phyloP scores from a whole-genome alignment of 495 filamentous ascomycete genomes.

The Neurospora sp. region DNA sequence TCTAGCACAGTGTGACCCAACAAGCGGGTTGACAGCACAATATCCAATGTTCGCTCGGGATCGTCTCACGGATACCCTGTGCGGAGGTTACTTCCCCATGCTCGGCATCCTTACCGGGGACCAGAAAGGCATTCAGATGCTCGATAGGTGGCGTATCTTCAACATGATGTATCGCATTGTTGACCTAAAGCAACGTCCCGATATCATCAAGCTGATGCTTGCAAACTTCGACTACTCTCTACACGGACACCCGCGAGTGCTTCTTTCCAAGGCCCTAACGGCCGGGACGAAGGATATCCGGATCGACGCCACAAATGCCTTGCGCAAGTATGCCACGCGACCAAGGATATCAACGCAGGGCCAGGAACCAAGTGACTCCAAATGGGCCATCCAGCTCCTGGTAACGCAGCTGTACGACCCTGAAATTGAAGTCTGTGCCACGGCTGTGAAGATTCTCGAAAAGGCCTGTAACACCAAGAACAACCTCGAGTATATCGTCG shows the following conservation, averaged over 20 bases:
- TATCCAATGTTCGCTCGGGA: slow-evolving; percentile 80
- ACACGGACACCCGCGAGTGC: slow-evolving; percentile 76
- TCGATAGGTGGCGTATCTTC: slow-evolving; percentile 92
- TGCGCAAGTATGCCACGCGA: slow-evolving; percentile 69
- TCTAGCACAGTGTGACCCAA: slow-evolving; percentile 80
- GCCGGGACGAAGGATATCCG: slow-evolving; percentile 84
- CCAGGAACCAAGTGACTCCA: slow-evolving; percentile 42
- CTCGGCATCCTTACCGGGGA: slow-evolving; percentile 78
- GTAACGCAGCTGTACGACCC: slow-evolving; percentile 98
- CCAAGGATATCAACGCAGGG: slow-evolving; percentile 26
- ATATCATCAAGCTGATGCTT: slow-evolving; percentile 77
- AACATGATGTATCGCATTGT: slow-evolving; percentile 99
- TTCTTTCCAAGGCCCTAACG: slow-evolving; percentile 86
- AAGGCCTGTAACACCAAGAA: slow-evolving; percentile 89
- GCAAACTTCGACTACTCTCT: slow-evolving; percentile 85
- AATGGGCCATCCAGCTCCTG: slow-evolving; percentile 92
- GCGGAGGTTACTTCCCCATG: slow-evolving; percentile 88
- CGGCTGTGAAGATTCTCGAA: slow-evolving; percentile 91
- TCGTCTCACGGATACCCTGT: slow-evolving; percentile 72
- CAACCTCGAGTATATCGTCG: slow-evolving; percentile 88
- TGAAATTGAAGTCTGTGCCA: slow-evolving; percentile 89
- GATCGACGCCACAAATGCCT: slow-evolving; percentile 71
- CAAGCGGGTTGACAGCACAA: slow-evolving; percentile 80
- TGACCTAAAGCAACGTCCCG: slow-evolving; percentile 79
- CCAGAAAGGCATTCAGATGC: slow-evolving; percentile 70